These are phyloP conservation scores for Fonsecaea multimorphosa DNA, from an alignment of 2,329 filamentous ascomycete species.

Conservation along the genomic window DNA sequence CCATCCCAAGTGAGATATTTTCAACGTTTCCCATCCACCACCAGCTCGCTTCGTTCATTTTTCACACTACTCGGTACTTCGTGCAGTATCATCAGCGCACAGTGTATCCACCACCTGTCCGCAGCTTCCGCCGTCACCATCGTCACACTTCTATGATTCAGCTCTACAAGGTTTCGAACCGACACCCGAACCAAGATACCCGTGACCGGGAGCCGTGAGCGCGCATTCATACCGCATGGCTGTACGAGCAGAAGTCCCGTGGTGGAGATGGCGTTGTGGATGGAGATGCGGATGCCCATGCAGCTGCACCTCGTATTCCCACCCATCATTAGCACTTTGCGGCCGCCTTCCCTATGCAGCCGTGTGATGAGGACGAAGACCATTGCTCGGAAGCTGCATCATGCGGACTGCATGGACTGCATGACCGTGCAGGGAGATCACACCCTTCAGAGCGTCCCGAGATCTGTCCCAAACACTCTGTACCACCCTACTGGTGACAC, in stretches of 20 bases:
- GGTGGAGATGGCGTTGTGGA: not conserved
- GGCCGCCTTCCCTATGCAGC: too few species aligned
- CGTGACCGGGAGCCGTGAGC: not conserved
- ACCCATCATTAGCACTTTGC: not conserved
- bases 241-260: conserved; percentile 5
- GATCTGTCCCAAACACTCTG: not conserved
- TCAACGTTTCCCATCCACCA: conserved; percentile 1
- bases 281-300: not conserved
- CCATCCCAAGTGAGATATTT: not conserved
- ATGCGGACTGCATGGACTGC: not conserved
- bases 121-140: not conserved
- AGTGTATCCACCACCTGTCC: not conserved
- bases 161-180: conserved; percentile 3
- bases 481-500: not conserved
- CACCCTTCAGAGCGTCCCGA: not conserved
- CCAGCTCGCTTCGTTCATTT: not conserved
- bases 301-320: not conserved
- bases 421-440: not conserved
- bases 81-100: not conserved
- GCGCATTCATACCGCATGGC: not conserved
- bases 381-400: not conserved
- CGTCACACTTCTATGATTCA: not conserved
- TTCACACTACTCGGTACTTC: not conserved
- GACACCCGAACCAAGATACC: conserved; percentile 1
- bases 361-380: not conserved